Conservation (phyloP, 1,284 basidiomycete genomes). For the Termitomyces sp. region DNA sequence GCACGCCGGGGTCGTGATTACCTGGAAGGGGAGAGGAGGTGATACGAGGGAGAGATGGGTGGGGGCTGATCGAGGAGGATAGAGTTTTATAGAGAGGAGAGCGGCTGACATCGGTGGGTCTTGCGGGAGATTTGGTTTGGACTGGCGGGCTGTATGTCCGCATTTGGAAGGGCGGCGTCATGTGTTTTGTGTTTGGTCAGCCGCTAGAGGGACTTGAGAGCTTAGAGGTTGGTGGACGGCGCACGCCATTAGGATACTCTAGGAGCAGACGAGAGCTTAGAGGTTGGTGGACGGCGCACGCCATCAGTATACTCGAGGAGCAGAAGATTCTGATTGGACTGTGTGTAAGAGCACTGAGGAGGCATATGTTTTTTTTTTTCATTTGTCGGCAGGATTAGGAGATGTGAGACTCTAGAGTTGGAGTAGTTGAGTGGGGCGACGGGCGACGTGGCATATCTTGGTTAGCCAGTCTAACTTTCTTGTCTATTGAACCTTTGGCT, state of each 20-base stretch:
- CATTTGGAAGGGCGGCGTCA: background rate
- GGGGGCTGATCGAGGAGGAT: background rate
- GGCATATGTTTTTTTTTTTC: no score
- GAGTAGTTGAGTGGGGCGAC: no score
- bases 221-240: no score
- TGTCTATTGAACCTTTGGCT: no score
- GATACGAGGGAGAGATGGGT: background rate
- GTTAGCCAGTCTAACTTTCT: no score
- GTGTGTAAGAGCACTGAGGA: no score
- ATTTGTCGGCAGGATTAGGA: background rate
- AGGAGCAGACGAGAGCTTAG: no score
- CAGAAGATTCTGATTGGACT: no score
- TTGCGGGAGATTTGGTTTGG: background rate
- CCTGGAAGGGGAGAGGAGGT: background rate
- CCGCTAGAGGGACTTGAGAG: background rate
- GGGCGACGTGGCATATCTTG: background rate
- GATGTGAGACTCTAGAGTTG: background rate
- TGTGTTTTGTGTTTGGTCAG: background rate
- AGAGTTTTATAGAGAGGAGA: background rate
- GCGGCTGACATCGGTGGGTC: background rate
- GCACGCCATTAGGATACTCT: no score
- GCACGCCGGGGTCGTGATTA: no score
- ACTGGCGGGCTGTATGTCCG: background rate
- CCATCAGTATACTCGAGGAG: no score
- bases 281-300: no score